Percentiles rank a stretch among this genome's conserved stretches.
phyloP scores from a whole-genome alignment of 225 moss, liverwort and hornwort species.

The Polytrichum commune region DNA sequence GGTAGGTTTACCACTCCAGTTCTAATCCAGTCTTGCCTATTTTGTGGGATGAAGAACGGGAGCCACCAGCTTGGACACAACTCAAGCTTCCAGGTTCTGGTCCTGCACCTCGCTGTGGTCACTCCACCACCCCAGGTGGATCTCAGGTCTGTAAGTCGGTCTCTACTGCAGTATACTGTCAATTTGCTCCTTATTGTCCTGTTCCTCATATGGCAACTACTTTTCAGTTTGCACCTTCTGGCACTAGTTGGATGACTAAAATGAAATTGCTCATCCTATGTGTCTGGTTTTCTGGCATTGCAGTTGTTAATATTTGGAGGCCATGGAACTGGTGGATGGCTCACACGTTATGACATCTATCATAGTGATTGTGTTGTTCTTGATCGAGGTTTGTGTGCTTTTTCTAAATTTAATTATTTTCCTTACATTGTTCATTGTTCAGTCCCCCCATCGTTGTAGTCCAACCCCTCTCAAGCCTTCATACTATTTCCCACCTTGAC shows the following conservation, averaged over 20 bases:
- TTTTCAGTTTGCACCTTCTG: not conserved
- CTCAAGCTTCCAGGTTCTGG: slow-evolving; percentile 89
- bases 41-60: slow-evolving; percentile 76
- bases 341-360: slow-evolving; percentile 96
- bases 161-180: not conserved
- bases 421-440: not conserved
- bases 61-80: slow-evolving; percentile 96
- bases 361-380: slow-evolving; percentile 90
- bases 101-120: slow-evolving; percentile 93
- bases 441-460: no score
- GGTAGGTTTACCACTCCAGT: no score
- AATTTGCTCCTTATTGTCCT: not conserved
- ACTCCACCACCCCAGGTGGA: slow-evolving; percentile 88
- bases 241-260: slow-evolving; percentile 3
- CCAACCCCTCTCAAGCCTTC: no score
- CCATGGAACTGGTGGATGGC: slow-evolving; percentile 96
- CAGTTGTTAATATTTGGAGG: slow-evolving; percentile 96
- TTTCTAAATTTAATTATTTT: not conserved
- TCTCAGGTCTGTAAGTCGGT: slow-evolving; percentile 64
- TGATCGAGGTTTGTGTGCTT: slow-evolving; percentile 69
- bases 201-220: not conserved
- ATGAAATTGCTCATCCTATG: not conserved
- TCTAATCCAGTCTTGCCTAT: not conserved
- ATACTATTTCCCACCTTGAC: not conserved
- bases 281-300: slow-evolving; percentile 2